These are phyloP conservation scores for Geoglossum cookeanum DNA, from an alignment of 2,329 filamentous ascomycete genomes.

Conservation along the genomic window DNA sequence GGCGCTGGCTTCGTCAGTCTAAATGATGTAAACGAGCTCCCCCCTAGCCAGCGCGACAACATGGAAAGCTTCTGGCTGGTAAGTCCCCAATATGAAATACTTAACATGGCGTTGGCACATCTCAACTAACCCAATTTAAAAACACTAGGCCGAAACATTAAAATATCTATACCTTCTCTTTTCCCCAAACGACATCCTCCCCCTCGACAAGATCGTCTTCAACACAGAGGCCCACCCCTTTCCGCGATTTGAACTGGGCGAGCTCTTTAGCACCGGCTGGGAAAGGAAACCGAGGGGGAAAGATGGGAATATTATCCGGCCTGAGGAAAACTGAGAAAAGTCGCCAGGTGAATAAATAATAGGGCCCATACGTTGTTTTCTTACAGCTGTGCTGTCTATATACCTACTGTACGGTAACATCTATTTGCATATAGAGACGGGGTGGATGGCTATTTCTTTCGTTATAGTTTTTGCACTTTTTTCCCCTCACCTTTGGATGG, in stretches of 20 bases:
- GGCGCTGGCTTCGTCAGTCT: constrained; percentile 70
- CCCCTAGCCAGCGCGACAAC: constrained; percentile 57
- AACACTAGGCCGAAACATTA: constrained; percentile 63
- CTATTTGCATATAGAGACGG: too few species aligned
- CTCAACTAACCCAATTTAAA: not conserved
- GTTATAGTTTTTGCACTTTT: too few species aligned
- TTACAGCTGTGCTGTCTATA: too few species aligned
- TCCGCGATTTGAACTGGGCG: constrained; percentile 66
- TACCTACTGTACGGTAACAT: too few species aligned
- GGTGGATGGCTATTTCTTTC: too few species aligned
- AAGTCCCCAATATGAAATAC: constrained; percentile 20
- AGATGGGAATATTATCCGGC: constrained; percentile 1
- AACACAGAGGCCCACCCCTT: constrained; percentile 93
- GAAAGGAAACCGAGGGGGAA: constrained; percentile 41
- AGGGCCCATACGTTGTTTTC: too few species aligned
- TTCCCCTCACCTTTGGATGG: too few species aligned
- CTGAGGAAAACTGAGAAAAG: too few species aligned
- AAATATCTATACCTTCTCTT: constrained; percentile 98
- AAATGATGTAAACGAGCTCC: constrained; percentile 51
- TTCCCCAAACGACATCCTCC: constrained; percentile 61
- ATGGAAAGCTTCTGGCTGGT: constrained; percentile 99
- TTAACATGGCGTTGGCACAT: not conserved
- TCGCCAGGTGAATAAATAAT: too few species aligned
- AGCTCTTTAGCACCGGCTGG: constrained; percentile 67
- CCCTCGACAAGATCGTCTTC: constrained; percentile 71